These are phyloP conservation scores for Solanum dulcamara DNA, from an alignment of 257 asterid species.

Conservation along the genomic window DNA sequence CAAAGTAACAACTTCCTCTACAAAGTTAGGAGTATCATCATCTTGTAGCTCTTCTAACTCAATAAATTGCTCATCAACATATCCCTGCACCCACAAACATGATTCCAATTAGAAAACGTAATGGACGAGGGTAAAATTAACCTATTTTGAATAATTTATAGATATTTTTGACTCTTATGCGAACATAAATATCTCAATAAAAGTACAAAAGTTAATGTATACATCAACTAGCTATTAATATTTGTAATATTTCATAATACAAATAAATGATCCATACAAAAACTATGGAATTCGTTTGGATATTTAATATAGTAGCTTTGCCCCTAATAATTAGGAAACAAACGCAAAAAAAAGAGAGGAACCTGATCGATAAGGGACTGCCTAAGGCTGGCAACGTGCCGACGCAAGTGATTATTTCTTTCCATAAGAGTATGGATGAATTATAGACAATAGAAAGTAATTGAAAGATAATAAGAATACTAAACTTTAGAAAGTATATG, in stretches of 20 bases:
- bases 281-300: too few relatives aligned
- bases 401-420: constrained; percentile 19
- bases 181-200: background rate
- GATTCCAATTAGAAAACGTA: background rate
- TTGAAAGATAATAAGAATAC: background rate
- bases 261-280: too few relatives aligned
- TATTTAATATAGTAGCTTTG: background rate
- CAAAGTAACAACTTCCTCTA: constrained; percentile 67
- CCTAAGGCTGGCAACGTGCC: constrained; percentile 53
- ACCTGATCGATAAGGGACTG: constrained; percentile 62
- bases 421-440: background rate
- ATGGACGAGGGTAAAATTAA: too few relatives aligned
- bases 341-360: background rate
- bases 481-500: background rate
- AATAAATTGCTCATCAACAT: constrained; percentile 62
- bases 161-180: background rate
- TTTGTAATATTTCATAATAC: too few relatives aligned
- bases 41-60: constrained; percentile 72
- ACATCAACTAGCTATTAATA: too few relatives aligned
- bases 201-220: too few relatives aligned
- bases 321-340: background rate
- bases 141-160: too few relatives aligned
- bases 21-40: constrained; percentile 64
- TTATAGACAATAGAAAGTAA: background rate
- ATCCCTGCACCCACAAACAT: constrained; percentile 30